A percentile compares a stretch with the other conserved stretches of the same genome.
Evolutionary conservation across 371 early-diverging fungal species (phyloP).

Genomic region (Apophysomyces ossiformis): DNA sequence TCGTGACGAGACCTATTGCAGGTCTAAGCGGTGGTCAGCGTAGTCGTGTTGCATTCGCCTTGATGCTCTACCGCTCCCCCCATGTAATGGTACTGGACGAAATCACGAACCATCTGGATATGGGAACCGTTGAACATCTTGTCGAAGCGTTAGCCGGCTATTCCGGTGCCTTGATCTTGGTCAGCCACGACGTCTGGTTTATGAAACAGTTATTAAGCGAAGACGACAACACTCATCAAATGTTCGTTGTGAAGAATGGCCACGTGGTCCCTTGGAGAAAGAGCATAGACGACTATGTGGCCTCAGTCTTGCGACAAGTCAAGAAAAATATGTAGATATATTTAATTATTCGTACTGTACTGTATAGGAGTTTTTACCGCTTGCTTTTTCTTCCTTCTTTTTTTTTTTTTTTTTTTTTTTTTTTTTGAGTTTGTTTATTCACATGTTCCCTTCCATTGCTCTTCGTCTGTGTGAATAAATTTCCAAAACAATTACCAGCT

Average conservation of each 20-base stretch:
- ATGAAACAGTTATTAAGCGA: constrained; percentile 62
- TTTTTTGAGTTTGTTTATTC: background rate
- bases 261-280: constrained; percentile 51
- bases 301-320: constrained; percentile 32
- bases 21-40: constrained; percentile 79
- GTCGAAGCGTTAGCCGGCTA: constrained; percentile 64
- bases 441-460: too few relatives aligned
- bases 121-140: constrained; percentile 73
- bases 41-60: constrained; percentile 75
- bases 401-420: background rate
- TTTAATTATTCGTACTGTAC: background rate
- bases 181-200: constrained; percentile 81
- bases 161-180: constrained; percentile 66
- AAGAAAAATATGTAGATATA: constrained; percentile 20
- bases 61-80: constrained; percentile 63
- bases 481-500: too few relatives aligned
- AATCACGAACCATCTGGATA: constrained; percentile 85
- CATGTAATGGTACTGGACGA: constrained; percentile 86
- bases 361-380: too few relatives aligned
- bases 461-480: too few relatives aligned
- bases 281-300: constrained; percentile 48
- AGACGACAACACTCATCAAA: constrained; percentile 36
- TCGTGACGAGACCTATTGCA: constrained; percentile 54
- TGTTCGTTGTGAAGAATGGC: constrained; percentile 39
- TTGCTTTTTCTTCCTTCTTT: background rate